A percentile compares a stretch with the other conserved stretches of the same genome.
Evolutionary conservation across 176 grass and related monocot species (phyloP).

Genomic region (Eleusine indica): DNA sequence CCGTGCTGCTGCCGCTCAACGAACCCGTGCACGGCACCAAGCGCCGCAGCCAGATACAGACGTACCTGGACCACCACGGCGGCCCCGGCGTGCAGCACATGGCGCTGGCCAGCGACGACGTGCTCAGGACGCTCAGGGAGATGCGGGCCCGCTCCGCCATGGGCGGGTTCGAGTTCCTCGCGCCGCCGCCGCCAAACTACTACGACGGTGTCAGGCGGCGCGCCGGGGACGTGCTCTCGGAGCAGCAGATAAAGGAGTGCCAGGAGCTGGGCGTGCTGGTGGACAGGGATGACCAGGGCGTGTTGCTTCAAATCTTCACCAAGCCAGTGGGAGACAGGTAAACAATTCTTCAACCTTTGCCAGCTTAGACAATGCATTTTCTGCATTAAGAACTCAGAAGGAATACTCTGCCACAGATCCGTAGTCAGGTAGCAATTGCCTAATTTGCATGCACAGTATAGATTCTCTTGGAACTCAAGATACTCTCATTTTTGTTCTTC

Average conservation of each 20-base stretch:
- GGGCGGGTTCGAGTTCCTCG: conserved; percentile 87
- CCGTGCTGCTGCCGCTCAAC: conserved; percentile 77
- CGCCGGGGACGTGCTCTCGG: conserved; percentile 76
- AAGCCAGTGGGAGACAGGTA: conserved; percentile 96
- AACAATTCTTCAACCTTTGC: background rate
- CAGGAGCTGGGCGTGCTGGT: conserved; percentile 83
- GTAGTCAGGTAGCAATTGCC: background rate
- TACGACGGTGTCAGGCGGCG: conserved; percentile 72
- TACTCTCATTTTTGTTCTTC: background rate
- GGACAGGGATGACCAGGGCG: conserved; percentile 94
- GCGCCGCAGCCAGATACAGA: conserved; percentile 96
- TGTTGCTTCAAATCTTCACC: conserved; percentile 94
- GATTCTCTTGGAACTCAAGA: conserved; percentile 6
- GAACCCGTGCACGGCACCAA: conserved; percentile 98
- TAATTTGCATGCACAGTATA: background rate
- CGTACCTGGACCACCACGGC: conserved; percentile 87
- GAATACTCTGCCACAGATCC: background rate
- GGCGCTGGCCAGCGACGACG: conserved; percentile 69
- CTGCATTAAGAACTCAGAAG: conserved; percentile 2
- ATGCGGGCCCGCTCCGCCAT: conserved; percentile 55
- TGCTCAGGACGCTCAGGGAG: conserved; percentile 76
- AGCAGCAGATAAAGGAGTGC: conserved; percentile 82
- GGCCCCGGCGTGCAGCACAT: conserved; percentile 93
- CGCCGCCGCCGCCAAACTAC: conserved; percentile 58
- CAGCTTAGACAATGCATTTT: background rate